Conservation (phyloP, 2,329 filamentous ascomycete species). For the Gremmenia infestans region DNA sequence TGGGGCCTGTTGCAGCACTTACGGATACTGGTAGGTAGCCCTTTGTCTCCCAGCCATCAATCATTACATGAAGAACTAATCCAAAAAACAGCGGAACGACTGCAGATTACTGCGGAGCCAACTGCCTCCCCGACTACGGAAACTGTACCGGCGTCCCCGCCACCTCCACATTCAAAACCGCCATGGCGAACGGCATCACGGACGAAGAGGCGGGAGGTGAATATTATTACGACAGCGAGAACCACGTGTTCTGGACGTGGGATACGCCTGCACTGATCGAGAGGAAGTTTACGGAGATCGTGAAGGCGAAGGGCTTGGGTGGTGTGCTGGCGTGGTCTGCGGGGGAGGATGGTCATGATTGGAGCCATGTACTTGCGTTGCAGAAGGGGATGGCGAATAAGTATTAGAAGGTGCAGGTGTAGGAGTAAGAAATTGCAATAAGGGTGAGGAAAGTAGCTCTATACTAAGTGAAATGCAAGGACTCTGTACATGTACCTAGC, state of each 20-base stretch:
- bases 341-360: conserved; percentile 54
- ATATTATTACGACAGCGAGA: conserved; percentile 58
- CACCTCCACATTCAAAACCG: neutral
- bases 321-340: conserved; percentile 71
- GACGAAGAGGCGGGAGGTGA: conserved; percentile 46
- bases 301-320: conserved; percentile 51
- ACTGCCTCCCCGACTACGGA: conserved; percentile 11
- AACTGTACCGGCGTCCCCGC: neutral
- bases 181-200: conserved; percentile 1
- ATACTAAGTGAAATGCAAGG: no score
- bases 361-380: conserved; percentile 39
- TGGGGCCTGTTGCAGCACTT: conserved; percentile 12
- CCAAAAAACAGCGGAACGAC: conserved; percentile 1
- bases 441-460: no score
- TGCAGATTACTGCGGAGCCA: conserved; percentile 7
- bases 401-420: neutral
- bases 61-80: neutral
- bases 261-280: conserved; percentile 57
- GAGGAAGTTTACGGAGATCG: conserved; percentile 56
- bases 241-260: conserved; percentile 66
- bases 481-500: no score
- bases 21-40: conserved; percentile 5
- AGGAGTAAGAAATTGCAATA: no score
- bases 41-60: neutral
- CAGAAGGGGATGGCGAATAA: conserved; percentile 9